phyloP scores from a whole-genome alignment of 805 yeast genomes.

The Yamadazyma sp. region DNA sequence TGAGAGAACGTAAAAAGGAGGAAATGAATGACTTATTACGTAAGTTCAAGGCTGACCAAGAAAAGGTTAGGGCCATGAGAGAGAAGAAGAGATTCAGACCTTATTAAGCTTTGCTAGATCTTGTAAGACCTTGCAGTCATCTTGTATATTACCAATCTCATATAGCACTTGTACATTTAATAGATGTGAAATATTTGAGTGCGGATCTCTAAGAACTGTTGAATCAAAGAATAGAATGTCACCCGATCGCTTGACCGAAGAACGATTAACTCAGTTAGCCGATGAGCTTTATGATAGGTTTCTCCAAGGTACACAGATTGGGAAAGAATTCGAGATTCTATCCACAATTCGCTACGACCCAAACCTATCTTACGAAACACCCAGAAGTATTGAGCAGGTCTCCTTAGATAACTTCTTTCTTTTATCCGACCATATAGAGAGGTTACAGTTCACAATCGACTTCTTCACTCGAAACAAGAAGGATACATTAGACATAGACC shows the following conservation, averaged over 20 bases:
- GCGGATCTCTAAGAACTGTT: background rate
- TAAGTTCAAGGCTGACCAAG: conserved; percentile 90
- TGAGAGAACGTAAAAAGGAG: conserved; percentile 87
- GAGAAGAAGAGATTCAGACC: conserved; percentile 85
- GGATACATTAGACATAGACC: conserved; percentile 32
- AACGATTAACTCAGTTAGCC: background rate
- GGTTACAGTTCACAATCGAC: conserved; percentile 53
- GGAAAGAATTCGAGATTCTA: conserved; percentile 53
- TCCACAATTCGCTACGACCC: conserved; percentile 82
- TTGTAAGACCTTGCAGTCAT: background rate
- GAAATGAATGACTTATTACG: conserved; percentile 85
- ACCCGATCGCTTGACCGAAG: conserved; percentile 2
- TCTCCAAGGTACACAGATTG: conserved; percentile 1
- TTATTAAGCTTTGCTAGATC: conserved; percentile 42
- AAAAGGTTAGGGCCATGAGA: conserved; percentile 72
- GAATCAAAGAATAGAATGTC: too few species aligned
- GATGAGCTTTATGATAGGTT: conserved; percentile 4
- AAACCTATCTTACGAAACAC: conserved; percentile 31
- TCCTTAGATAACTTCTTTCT: conserved; percentile 51
- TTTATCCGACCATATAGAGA: conserved; percentile 59
- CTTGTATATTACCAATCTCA: background rate
- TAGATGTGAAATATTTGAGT: background rate
- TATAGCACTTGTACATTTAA: background rate
- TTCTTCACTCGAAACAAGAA: conserved; percentile 41
- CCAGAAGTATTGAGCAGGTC: conserved; percentile 26